Evolutionary conservation across 2,329 filamentous ascomycete species (phyloP), one percentile per base, ranked within the genome.

Genomic region (Aspergillus texensis): DNA sequence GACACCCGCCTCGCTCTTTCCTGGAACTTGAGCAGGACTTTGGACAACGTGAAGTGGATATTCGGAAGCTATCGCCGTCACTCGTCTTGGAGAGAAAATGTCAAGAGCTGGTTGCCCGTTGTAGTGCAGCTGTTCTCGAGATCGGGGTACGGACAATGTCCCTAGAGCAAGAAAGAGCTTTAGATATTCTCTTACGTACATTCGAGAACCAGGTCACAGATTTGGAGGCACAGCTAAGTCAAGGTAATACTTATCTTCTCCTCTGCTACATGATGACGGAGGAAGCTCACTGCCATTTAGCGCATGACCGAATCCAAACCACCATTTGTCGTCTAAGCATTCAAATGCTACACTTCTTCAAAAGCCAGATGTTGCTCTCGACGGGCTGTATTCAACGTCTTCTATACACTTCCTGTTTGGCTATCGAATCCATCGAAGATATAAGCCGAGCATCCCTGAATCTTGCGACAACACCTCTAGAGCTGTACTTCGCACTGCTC

Each of bases 61-160:
- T 77, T 48, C 69, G 76, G 46, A 75, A 72, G 26, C 73, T 81
- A 9, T 65, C 75, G 2, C 71, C 76, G 2, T 68, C 68, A 2
- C 63, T 80, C 21, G 71, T 71, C n/a, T 69, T 79, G 14, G 74
- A 79, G 41, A 61, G 80, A n/a, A 76, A 73, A 56, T 75, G 78
- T 34, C 74, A 78, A 45, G 77, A 78, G 28, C 66, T 78, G 19
- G 67, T 78, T 52, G 71, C 75, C 1, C 72, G 73, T 62, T 79
- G 78, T 62, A 75, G 75, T 21, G 71, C 73, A 2, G 75, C 75
- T 0, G 72, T 78, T 2, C 65, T 75, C 16, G 74, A 79, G 58
- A 78, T 78, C 63, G 79, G 79, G 2, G 65, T 81, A 9, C 74
- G 77, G 6, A 68, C 66, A n/a, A 76, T 81, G 72, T 72, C 74